Percentiles rank a stretch among this genome's conserved stretches.
Evolutionary conservation across 2,329 filamentous ascomycete species (phyloP).

Genomic region (Hypoxylon sp.): DNA sequence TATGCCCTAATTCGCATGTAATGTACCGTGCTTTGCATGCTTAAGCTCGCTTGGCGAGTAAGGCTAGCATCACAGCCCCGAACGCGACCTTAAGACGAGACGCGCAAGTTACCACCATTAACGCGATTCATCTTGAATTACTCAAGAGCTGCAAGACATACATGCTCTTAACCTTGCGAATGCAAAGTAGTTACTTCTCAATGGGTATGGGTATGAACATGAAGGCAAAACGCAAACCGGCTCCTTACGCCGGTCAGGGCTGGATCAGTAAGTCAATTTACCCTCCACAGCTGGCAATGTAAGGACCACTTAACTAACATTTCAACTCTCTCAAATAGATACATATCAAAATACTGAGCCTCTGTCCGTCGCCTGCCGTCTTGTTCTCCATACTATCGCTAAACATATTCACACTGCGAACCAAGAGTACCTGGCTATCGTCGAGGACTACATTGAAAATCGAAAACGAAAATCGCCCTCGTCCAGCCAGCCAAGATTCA

Average conservation of each 20-base stretch:
- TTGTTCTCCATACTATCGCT: conserved; percentile 16
- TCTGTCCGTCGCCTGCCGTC: conserved; percentile 13
- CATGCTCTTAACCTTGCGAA: too few relatives aligned
- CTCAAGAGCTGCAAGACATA: too few relatives aligned
- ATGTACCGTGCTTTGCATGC: conserved; percentile 13
- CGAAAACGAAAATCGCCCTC: not conserved
- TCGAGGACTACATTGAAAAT: conserved; percentile 28
- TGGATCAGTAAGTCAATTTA: conserved; percentile 25
- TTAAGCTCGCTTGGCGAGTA: conserved; percentile 1
- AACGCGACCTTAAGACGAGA: conserved; percentile 21
- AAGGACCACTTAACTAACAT: conserved; percentile 1
- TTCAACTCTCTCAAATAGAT: not conserved
- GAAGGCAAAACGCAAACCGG: conserved; percentile 17
- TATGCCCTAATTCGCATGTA: conserved; percentile 16
- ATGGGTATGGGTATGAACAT: conserved; percentile 2
- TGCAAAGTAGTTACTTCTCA: too few relatives aligned
- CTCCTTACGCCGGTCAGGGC: conserved; percentile 11
- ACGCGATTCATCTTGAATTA: conserved; percentile 2
- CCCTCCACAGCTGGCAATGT: not conserved
- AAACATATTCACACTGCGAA: conserved; percentile 22
- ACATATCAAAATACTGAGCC: not conserved
- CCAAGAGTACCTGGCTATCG: conserved; percentile 24
- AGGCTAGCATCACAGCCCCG: not conserved
- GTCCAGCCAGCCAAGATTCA: conserved; percentile 19
- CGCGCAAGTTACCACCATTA: not conserved